Evolutionary conservation across 2,329 filamentous ascomycete species (phyloP).

Genomic region (Camillea tinctor): DNA sequence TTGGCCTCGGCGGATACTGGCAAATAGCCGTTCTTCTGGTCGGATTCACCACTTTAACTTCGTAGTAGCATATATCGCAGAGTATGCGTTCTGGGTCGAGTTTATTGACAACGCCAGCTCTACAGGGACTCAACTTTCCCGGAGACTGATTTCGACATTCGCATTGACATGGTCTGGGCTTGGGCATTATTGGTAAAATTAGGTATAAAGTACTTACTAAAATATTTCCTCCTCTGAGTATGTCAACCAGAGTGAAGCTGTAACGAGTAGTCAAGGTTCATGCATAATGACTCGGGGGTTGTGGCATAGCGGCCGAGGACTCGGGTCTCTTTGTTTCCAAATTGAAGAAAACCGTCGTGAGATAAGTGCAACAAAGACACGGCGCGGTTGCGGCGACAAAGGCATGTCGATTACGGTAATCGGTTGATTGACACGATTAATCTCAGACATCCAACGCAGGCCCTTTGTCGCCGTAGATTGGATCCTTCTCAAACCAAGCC

Average conservation of each 20-base stretch:
- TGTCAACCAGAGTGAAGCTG: not conserved
- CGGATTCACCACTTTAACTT: constrained; percentile 8
- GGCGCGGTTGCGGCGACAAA: not conserved
- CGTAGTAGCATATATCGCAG: constrained; percentile 11
- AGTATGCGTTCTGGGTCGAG: constrained; percentile 7
- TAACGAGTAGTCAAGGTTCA: not conserved
- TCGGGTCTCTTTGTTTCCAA: not conserved
- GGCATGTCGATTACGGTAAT: not conserved
- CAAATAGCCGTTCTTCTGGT: constrained; percentile 9
- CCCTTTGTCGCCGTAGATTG: constrained; percentile 56
- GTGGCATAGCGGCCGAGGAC: not conserved
- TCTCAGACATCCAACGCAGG: constrained; percentile 44
- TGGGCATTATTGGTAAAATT: not conserved
- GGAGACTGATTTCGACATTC: constrained; percentile 4
- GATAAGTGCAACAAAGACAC: not conserved
- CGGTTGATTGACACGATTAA: not conserved
- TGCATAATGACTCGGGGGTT: not conserved
- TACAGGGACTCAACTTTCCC: constrained; percentile 5
- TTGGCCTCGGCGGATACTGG: not conserved
- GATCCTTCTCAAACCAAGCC: constrained; percentile 59
- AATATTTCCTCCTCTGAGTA: not conserved
- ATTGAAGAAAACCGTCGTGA: not conserved
- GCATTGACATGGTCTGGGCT: constrained; percentile 3
- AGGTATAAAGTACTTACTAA: not conserved
- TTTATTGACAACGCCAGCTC: constrained; percentile 4